phyloP scores from a whole-genome alignment of 1,139 yeast genomes.

The Candida sp. region DNA sequence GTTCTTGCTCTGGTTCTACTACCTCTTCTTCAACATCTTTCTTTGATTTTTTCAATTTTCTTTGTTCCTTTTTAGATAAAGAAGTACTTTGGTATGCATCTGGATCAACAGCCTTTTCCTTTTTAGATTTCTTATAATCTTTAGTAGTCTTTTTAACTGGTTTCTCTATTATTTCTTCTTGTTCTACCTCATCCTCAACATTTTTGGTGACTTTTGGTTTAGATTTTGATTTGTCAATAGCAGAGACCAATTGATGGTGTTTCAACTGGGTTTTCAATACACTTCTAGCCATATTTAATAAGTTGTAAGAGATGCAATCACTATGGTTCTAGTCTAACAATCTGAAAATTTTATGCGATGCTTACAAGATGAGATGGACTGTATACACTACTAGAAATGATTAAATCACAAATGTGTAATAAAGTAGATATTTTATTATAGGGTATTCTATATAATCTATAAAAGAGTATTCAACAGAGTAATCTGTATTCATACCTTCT shows the following conservation, averaged over 20 bases:
- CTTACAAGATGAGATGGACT: neutral
- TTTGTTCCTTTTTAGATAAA: constrained; percentile 62
- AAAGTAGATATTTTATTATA: no score
- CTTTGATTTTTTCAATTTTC: constrained; percentile 53
- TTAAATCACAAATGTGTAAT: no score
- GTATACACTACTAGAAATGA: neutral
- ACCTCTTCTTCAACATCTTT: constrained; percentile 24
- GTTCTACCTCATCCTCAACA: constrained; percentile 8
- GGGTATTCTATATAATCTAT: no score
- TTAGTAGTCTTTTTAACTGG: constrained; percentile 2
- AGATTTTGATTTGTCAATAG: constrained; percentile 22
- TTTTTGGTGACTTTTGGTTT: constrained; percentile 15
- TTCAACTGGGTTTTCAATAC: constrained; percentile 36
- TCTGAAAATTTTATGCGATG: constrained; percentile 3
- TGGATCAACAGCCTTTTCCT: constrained; percentile 15
- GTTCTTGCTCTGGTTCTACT: constrained; percentile 20
- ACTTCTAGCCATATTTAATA: constrained; percentile 25
- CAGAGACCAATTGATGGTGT: constrained; percentile 24
- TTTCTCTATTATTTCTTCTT: constrained; percentile 6
- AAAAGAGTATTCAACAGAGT: neutral
- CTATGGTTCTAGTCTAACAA: neutral
- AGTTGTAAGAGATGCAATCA: neutral
- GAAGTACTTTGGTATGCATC: constrained; percentile 44
- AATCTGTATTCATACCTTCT: no score
- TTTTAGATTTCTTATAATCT: constrained; percentile 9